A percentile compares a stretch with the other conserved stretches of the same genome.
phyloP scores from a whole-genome alignment of 2,329 filamentous ascomycete species.

The Hymenotorrendiella dingleyae region DNA sequence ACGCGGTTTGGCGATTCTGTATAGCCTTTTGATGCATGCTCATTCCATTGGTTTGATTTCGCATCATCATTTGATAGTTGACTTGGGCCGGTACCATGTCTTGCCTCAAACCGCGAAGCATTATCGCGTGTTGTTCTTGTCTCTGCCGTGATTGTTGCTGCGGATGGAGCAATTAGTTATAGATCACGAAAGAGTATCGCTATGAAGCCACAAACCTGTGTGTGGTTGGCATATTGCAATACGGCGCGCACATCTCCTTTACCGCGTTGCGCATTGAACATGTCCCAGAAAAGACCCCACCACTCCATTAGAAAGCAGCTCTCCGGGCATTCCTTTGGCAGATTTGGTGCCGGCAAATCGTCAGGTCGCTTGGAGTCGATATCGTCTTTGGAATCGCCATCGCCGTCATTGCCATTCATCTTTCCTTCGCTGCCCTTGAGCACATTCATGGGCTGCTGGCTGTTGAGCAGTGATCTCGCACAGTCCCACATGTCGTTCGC shows the following conservation, averaged over 20 bases:
- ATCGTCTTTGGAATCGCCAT: slow-evolving; percentile 77
- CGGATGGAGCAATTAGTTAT: slow-evolving; percentile 22
- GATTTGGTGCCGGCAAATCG: slow-evolving; percentile 71
- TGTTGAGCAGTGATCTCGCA: slow-evolving; percentile 66
- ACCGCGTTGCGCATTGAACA: slow-evolving; percentile 76
- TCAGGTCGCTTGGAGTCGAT: slow-evolving; percentile 67
- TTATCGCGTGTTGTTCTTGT: slow-evolving; percentile 70
- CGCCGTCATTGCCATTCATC: slow-evolving; percentile 64
- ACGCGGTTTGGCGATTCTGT: slow-evolving; percentile 72
- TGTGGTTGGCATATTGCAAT: slow-evolving; percentile 72
- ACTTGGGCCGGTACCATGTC: slow-evolving; percentile 48
- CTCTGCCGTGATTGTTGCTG: slow-evolving; percentile 65
- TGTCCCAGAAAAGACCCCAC: slow-evolving; percentile 97
- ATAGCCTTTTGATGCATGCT: slow-evolving; percentile 64
- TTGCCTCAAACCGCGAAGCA: slow-evolving; percentile 67
- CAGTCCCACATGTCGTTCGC: slow-evolving; percentile 79
- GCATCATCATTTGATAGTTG: slow-evolving; percentile 65
- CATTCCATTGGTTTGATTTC: slow-evolving; percentile 52
- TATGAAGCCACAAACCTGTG: slow-evolving; percentile 63
- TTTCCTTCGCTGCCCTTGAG: slow-evolving; percentile 66
- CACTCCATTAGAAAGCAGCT: slow-evolving; percentile 92
- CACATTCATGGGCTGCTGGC: slow-evolving; percentile 61
- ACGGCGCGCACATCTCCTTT: slow-evolving; percentile 58
- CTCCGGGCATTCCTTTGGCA: slow-evolving; percentile 58
- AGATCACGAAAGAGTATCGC: too few species aligned